Percentiles rank a stretch among this genome's conserved stretches.
These are phyloP conservation scores for Forsythia viridissima DNA, from an alignment of 257 asterid species.

Conservation along the genomic window DNA sequence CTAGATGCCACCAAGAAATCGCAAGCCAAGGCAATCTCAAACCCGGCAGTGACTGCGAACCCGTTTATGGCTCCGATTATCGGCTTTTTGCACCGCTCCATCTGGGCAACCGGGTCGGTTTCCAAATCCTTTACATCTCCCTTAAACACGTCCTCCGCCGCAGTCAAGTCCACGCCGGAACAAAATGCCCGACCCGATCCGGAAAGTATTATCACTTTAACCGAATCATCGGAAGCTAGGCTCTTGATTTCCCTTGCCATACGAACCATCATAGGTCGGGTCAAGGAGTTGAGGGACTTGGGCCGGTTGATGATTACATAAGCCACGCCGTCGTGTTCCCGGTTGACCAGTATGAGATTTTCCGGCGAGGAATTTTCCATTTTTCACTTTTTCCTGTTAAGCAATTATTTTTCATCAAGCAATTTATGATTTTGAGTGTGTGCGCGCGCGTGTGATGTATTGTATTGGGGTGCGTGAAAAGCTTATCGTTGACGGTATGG, in stretches of 20 bases:
- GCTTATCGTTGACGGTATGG: not conserved
- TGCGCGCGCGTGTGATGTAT: not conserved
- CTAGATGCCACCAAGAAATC: slow-evolving; percentile 82
- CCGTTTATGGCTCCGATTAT: slow-evolving; percentile 88
- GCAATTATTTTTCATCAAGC: not conserved
- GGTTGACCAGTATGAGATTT: slow-evolving; percentile 56
- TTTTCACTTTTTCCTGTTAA: not conserved
- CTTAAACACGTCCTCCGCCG: slow-evolving; percentile 92
- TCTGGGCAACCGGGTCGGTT: slow-evolving; percentile 81
- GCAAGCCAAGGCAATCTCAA: slow-evolving; percentile 91
- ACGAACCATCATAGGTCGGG: slow-evolving; percentile 67
- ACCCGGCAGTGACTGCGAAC: slow-evolving; percentile 94
- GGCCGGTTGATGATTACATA: slow-evolving; percentile 79
- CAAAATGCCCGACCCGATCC: slow-evolving; percentile 91
- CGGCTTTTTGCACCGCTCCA: slow-evolving; percentile 85
- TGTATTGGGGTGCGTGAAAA: slow-evolving; percentile 24
- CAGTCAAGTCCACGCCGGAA: slow-evolving; percentile 88
- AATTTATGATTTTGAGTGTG: not conserved
- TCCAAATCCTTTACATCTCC: slow-evolving; percentile 79
- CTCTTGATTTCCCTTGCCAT: slow-evolving; percentile 60
- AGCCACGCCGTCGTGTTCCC: slow-evolving; percentile 60
- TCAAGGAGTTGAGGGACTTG: slow-evolving; percentile 73
- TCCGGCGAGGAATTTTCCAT: slow-evolving; percentile 66
- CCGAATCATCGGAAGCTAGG: slow-evolving; percentile 55
- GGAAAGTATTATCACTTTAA: slow-evolving; percentile 66